A percentile compares a stretch with the other conserved stretches of the same genome.
These are phyloP conservation scores for Mallotus repandus DNA, from an alignment of 441 rosid species.

Conservation along the genomic window DNA sequence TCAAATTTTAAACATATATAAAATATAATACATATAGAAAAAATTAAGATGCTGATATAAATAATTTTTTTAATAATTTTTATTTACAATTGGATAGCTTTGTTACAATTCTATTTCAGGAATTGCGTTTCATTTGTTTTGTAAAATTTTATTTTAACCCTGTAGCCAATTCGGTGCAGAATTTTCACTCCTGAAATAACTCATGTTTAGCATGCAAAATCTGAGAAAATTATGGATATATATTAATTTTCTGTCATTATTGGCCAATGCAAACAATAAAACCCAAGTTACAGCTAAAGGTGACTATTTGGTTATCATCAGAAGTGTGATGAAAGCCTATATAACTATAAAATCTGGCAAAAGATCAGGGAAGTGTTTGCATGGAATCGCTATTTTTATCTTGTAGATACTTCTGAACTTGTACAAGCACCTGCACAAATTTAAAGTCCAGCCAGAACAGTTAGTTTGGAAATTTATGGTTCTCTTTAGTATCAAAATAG, in stretches of 20 bases:
- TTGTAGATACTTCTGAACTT: constrained; percentile 27
- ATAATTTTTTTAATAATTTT: too few species aligned
- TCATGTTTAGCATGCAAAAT: too few species aligned
- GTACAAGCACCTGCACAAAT: constrained; percentile 38
- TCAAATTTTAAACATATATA: too few species aligned
- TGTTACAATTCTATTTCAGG: not conserved
- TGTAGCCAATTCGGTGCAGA: too few species aligned
- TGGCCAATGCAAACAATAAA: not conserved
- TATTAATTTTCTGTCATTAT: too few species aligned
- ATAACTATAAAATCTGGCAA: not conserved
- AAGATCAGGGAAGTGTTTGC: not conserved
- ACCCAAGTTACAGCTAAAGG: not conserved
- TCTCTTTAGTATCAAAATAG: not conserved
- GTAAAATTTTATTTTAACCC: too few species aligned
- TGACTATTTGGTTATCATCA: not conserved
- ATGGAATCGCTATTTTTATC: not conserved
- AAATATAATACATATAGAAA: too few species aligned
- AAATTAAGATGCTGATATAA: too few species aligned
- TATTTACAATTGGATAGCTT: not conserved
- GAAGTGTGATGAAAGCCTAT: not conserved
- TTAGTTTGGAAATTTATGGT: not conserved
- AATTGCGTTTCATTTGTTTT: too few species aligned
- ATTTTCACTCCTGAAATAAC: too few species aligned
- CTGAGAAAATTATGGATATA: too few species aligned
- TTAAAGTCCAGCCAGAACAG: not conserved